Conservation (phyloP, 2,329 filamentous ascomycete genomes). For the Neofusicoccum umdonicola region DNA sequence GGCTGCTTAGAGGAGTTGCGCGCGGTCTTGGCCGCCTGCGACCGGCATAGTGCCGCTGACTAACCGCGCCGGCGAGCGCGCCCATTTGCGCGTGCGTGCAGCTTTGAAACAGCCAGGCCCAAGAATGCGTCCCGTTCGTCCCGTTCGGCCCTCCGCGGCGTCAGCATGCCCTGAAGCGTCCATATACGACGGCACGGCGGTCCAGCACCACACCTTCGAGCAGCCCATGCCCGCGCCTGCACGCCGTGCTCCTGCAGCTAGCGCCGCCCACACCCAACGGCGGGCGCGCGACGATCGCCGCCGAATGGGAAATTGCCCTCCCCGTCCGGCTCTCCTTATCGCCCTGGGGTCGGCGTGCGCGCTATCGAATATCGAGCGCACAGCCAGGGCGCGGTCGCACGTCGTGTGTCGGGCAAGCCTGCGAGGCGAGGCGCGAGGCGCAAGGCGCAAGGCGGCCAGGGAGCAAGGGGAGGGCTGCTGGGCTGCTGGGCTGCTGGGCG, state of each 20-base stretch:
- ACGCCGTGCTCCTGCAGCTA: neutral
- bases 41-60: neutral
- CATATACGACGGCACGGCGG: neutral
- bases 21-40: neutral
- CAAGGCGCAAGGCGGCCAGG: neutral
- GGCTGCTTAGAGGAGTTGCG: neutral
- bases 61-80: neutral
- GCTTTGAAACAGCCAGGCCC: constrained; percentile 1
- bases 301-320: neutral
- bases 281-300: neutral
- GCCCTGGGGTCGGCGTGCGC: neutral
- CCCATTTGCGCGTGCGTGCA: neutral
- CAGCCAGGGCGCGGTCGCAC: constrained; percentile 7
- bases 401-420: neutral
- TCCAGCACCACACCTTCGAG: neutral
- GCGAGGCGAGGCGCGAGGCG: neutral
- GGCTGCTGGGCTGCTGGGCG: neutral
- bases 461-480: neutral
- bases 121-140: neutral
- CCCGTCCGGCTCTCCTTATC: neutral
- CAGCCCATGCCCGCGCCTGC: neutral
- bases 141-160: neutral
- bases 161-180: neutral
- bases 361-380: constrained; percentile 10
- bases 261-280: constrained; percentile 2